phyloP scores from a whole-genome alignment of 441 rosid genomes.

The Brassica balearica region DNA sequence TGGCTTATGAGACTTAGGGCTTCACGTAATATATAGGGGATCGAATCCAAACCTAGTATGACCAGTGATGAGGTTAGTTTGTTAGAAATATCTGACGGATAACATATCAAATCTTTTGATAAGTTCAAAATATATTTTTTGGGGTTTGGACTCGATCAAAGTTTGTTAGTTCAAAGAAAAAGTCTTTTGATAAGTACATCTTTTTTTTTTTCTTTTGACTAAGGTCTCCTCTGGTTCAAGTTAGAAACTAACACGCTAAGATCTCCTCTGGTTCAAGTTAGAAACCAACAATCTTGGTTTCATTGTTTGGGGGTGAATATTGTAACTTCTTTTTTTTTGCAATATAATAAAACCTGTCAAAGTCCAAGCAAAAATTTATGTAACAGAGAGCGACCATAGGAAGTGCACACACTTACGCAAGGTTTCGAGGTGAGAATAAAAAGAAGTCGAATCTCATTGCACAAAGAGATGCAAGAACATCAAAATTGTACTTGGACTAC shows the following conservation, averaged over 20 bases:
- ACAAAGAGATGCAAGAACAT: slow-evolving; percentile 40
- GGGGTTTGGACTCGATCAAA: background rate
- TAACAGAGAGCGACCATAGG: slow-evolving; percentile 19
- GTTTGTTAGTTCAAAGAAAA: background rate
- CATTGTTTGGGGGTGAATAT: background rate
- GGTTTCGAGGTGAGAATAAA: slow-evolving; percentile 13
- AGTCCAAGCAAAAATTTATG: slow-evolving; percentile 17
- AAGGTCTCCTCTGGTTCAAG: too few species aligned
- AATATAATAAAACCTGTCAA: slow-evolving; percentile 24
- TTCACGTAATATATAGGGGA: background rate
- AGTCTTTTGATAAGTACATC: background rate
- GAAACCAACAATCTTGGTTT: slow-evolving; percentile 7
- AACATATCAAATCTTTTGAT: slow-evolving; percentile 2
- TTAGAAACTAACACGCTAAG: background rate
- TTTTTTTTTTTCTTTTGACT: too few species aligned
- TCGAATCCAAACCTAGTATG: background rate
- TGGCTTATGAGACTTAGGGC: background rate
- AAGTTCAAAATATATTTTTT: background rate
- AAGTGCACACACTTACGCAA: slow-evolving; percentile 21
- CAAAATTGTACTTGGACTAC: slow-evolving; percentile 45
- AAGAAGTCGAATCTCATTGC: slow-evolving; percentile 39
- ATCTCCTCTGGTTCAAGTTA: background rate
- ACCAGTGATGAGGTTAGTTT: background rate
- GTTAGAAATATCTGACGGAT: background rate
- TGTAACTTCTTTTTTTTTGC: background rate